Conservation (phyloP, 768 basidiomycete species). For the Tulasnella calospora region DNA sequence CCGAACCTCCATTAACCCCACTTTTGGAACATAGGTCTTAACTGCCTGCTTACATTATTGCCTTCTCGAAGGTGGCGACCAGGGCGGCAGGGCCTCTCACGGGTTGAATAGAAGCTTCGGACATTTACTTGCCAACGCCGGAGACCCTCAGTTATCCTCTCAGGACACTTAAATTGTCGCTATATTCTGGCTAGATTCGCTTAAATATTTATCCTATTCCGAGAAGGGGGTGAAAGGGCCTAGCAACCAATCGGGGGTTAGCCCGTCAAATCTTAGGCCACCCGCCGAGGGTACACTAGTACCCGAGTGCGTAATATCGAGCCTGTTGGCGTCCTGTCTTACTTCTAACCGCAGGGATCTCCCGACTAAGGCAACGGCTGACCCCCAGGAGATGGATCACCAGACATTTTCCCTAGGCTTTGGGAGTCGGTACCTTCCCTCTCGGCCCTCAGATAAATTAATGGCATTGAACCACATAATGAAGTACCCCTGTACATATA, state of each 20-base stretch:
- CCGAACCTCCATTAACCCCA: not conserved
- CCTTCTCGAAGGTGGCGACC: not conserved
- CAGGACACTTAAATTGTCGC: not conserved
- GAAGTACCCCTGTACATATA: not conserved
- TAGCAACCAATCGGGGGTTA: not conserved
- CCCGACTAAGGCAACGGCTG: not conserved
- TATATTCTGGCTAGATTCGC: not conserved
- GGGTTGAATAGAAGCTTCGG: constrained; percentile 3
- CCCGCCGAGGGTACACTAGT: not conserved
- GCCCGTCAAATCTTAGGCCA: not conserved
- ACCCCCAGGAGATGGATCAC: not conserved
- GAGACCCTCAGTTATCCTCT: not conserved
- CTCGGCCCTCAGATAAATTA: not conserved
- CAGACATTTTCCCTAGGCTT: not conserved
- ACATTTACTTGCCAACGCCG: not conserved
- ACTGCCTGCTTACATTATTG: not conserved
- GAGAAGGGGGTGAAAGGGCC: not conserved
- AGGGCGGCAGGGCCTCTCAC: not conserved
- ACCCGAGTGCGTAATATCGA: not conserved
- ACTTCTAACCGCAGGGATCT: not conserved
- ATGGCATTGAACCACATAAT: not conserved
- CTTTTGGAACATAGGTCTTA: not conserved
- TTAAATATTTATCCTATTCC: not conserved
- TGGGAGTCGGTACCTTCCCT: not conserved
- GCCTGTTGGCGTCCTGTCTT: not conserved